These are phyloP conservation scores for Trichophyton mentagrophytes DNA, from an alignment of 2,329 filamentous ascomycete genomes.

Conservation along the genomic window DNA sequence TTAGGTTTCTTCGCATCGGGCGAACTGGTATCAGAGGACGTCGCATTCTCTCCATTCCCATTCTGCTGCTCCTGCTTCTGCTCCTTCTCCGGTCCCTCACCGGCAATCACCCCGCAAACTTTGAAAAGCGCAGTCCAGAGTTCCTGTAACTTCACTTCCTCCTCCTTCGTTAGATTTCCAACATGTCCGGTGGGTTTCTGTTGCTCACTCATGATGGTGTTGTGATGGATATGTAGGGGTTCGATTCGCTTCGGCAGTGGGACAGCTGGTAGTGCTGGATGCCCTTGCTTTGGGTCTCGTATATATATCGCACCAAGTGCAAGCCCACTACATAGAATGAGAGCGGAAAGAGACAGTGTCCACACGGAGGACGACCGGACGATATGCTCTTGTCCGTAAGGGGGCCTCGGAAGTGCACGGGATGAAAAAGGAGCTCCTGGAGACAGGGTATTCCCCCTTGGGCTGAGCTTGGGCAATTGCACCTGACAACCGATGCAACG, in stretches of 20 bases:
- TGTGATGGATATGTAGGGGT: slow-evolving; percentile 7
- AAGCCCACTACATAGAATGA: slow-evolving; percentile 24
- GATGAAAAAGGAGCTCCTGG: background rate
- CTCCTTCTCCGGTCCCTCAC: slow-evolving; percentile 13
- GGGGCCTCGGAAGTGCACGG: background rate
- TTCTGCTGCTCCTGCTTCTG: slow-evolving; percentile 13
- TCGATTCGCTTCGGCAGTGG: background rate
- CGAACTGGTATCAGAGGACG: slow-evolving; percentile 14
- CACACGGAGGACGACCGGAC: slow-evolving; percentile 27
- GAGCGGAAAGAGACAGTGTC: slow-evolving; percentile 24
- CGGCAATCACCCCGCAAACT: slow-evolving; percentile 50
- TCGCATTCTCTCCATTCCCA: background rate
- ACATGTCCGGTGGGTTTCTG: slow-evolving; percentile 48
- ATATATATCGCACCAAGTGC: slow-evolving; percentile 24
- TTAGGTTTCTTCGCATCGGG: slow-evolving; percentile 56
- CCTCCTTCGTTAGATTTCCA: slow-evolving; percentile 75
- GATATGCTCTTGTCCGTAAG: background rate
- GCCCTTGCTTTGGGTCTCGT: slow-evolving; percentile 8
- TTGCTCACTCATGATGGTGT: slow-evolving; percentile 20
- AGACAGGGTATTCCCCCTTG: background rate
- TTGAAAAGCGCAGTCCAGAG: slow-evolving; percentile 69
- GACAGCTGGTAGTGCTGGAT: background rate
- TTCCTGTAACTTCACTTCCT: slow-evolving; percentile 77
- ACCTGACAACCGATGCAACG: background rate
- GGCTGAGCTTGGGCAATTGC: background rate